phyloP scores from a whole-genome alignment of 371 early-diverging fungal genomes.

The Nematocida sp. region DNA sequence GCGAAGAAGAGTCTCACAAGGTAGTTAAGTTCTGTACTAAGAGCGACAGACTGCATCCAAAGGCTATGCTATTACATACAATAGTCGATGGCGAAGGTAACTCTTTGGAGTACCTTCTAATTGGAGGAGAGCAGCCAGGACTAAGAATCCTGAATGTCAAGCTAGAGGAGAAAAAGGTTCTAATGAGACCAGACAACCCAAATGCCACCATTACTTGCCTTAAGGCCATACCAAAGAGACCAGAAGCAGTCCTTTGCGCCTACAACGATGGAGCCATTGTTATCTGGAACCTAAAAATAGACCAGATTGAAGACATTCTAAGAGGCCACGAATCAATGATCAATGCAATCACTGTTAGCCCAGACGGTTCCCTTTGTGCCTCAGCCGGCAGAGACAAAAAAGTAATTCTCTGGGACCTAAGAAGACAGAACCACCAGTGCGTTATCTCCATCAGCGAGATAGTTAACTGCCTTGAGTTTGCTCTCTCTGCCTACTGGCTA shows the following conservation, averaged over 20 bases:
- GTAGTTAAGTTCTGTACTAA: too few species aligned
- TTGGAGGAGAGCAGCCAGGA: slow-evolving; percentile 55
- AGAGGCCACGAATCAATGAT: slow-evolving; percentile 91
- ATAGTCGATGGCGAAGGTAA: slow-evolving; percentile 16
- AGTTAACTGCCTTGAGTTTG: slow-evolving; percentile 91
- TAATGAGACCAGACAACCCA: slow-evolving; percentile 51
- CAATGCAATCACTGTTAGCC: slow-evolving; percentile 90
- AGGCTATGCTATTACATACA: slow-evolving; percentile 52
- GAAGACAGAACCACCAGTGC: slow-evolving; percentile 95
- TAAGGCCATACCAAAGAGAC: slow-evolving; percentile 54
- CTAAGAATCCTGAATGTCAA: slow-evolving; percentile 61
- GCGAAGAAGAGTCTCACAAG: slow-evolving; percentile 39
- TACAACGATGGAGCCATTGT: slow-evolving; percentile 83
- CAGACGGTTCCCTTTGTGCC: slow-evolving; percentile 97
- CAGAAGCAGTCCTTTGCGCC: slow-evolving; percentile 52
- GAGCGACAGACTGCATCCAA: neutral
- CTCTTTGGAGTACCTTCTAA: slow-evolving; percentile 50
- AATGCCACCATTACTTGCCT: slow-evolving; percentile 52
- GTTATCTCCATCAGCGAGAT: slow-evolving; percentile 83
- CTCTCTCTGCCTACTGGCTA: slow-evolving; percentile 98
- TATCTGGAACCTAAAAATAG: slow-evolving; percentile 94
- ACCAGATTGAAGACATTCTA: slow-evolving; percentile 93
- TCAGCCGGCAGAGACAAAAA: slow-evolving; percentile 96
- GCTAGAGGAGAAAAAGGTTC: slow-evolving; percentile 48
- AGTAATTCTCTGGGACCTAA: slow-evolving; percentile 96